These are phyloP conservation scores for Persicaria maculosa DNA, from an alignment of 148 eudicot species.

Conservation along the genomic window DNA sequence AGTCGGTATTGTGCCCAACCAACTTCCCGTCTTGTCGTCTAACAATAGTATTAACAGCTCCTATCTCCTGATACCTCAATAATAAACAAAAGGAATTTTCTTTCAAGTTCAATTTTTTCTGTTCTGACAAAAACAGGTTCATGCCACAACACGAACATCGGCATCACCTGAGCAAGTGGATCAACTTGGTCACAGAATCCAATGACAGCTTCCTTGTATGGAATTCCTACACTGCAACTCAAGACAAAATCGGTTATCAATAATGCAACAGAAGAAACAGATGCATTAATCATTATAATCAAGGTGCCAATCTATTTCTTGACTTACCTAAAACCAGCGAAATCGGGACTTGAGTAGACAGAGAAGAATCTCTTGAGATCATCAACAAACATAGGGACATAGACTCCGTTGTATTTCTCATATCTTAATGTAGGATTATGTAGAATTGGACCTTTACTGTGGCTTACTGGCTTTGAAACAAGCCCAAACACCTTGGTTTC, in stretches of 20 bases:
- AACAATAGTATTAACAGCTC: slow-evolving; percentile 46
- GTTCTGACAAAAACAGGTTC: neutral
- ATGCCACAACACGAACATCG: neutral
- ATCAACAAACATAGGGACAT: slow-evolving; percentile 50
- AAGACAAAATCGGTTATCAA: neutral
- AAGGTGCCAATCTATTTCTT: neutral
- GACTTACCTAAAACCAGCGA: slow-evolving; percentile 45
- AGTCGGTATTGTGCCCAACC: slow-evolving; percentile 46
- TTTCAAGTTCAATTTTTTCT: neutral
- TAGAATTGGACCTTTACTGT: slow-evolving; percentile 42
- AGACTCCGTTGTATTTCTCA: slow-evolving; percentile 40
- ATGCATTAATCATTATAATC: neutral
- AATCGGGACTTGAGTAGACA: slow-evolving; percentile 36
- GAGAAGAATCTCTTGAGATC: slow-evolving; percentile 36
- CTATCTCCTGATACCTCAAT: slow-evolving; percentile 30
- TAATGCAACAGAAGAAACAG: too few relatives aligned
- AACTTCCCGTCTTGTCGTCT: slow-evolving; percentile 42
- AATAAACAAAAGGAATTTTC: neutral
- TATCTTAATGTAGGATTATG: slow-evolving; percentile 48
- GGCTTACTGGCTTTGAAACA: slow-evolving; percentile 46
- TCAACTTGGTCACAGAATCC: slow-evolving; percentile 41
- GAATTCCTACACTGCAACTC: slow-evolving; percentile 38
- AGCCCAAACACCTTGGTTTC: slow-evolving; percentile 43
- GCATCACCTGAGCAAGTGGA: slow-evolving; percentile 46
- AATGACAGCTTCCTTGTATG: slow-evolving; percentile 49